These are phyloP conservation scores for Plasmodium vivax DNA, from an alignment of 169 alveolate genomes.

Conservation along the genomic window DNA sequence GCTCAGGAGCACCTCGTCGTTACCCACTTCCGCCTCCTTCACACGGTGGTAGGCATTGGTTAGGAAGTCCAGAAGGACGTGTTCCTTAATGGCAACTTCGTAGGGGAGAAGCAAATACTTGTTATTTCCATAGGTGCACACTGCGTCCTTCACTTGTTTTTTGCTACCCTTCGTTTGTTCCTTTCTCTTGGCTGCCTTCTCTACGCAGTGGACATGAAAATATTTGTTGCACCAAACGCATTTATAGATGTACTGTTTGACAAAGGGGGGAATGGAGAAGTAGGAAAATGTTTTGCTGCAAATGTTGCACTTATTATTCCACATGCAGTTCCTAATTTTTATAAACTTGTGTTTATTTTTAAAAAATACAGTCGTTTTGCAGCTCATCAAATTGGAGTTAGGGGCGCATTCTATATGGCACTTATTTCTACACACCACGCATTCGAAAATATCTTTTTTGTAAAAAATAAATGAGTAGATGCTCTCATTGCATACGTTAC, in stretches of 20 bases:
- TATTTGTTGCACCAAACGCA: slow-evolving; percentile 81
- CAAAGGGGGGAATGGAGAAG: slow-evolving; percentile 20
- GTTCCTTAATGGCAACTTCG: slow-evolving; percentile 37
- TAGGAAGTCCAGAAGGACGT: slow-evolving; percentile 19
- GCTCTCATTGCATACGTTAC: slow-evolving; percentile 65
- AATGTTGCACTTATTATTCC: slow-evolving; percentile 58
- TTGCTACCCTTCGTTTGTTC: neutral
- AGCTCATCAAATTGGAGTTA: slow-evolving; percentile 57
- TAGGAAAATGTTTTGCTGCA: slow-evolving; percentile 45
- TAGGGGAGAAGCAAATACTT: slow-evolving; percentile 37
- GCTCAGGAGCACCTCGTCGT: slow-evolving; percentile 15
- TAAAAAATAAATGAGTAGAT: slow-evolving; percentile 61
- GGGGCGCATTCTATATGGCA: slow-evolving; percentile 73
- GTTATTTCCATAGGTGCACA: slow-evolving; percentile 54
- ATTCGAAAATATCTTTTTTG: slow-evolving; percentile 65
- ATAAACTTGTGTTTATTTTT: slow-evolving; percentile 68
- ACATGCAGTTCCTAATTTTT: slow-evolving; percentile 32
- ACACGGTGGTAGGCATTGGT: slow-evolving; percentile 9
- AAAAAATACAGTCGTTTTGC: slow-evolving; percentile 51
- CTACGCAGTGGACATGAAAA: slow-evolving; percentile 77
- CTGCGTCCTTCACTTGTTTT: neutral
- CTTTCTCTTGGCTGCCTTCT: neutral
- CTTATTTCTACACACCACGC: slow-evolving; percentile 59
- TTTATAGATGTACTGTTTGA: slow-evolving; percentile 38
- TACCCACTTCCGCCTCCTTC: neutral